These are phyloP conservation scores for Phaeosphaeriaceae sp. DNA, from an alignment of 2,329 filamentous ascomycete genomes.

Conservation along the genomic window DNA sequence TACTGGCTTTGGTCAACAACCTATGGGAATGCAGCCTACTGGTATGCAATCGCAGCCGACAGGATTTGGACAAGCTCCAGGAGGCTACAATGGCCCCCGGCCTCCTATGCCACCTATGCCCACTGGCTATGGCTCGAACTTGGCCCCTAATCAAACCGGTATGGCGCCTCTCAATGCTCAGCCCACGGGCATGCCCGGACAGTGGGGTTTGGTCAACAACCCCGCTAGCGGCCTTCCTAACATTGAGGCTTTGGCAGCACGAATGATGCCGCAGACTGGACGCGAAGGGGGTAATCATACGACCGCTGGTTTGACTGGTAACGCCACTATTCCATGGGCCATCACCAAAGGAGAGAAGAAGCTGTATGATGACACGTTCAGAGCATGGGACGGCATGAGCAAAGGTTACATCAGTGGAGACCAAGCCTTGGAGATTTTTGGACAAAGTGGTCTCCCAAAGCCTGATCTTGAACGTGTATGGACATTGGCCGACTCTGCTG, in stretches of 20 bases:
- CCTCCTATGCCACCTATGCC: slow-evolving; percentile 87
- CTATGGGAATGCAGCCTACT: slow-evolving; percentile 64
- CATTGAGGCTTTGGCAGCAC: slow-evolving; percentile 87
- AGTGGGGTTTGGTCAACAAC: slow-evolving; percentile 98
- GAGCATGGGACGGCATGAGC: slow-evolving; percentile 91
- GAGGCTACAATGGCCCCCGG: slow-evolving; percentile 79
- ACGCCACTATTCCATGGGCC: slow-evolving; percentile 96
- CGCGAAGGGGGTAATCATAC: slow-evolving; percentile 82
- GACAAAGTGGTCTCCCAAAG: slow-evolving; percentile 92
- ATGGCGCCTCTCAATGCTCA: slow-evolving; percentile 78
- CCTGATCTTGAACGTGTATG: slow-evolving; percentile 89
- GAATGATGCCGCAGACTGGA: slow-evolving; percentile 97
- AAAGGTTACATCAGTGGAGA: slow-evolving; percentile 92
- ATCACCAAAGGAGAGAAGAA: slow-evolving; percentile 99
- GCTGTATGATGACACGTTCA: slow-evolving; percentile 93
- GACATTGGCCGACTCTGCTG: slow-evolving; percentile 92
- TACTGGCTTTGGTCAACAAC: slow-evolving; percentile 66
- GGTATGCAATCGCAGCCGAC: slow-evolving; percentile 55
- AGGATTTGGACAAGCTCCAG: slow-evolving; percentile 70
- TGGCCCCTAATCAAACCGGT: slow-evolving; percentile 70
- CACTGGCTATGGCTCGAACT: slow-evolving; percentile 52
- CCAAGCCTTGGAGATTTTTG: slow-evolving; percentile 95
- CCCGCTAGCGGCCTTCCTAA: slow-evolving; percentile 89
- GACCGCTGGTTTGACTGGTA: slow-evolving; percentile 85
- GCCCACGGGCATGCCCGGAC: slow-evolving; percentile 88